Conservation (phyloP, 2,329 filamentous ascomycete genomes). For the Helotiales sp. region DNA sequence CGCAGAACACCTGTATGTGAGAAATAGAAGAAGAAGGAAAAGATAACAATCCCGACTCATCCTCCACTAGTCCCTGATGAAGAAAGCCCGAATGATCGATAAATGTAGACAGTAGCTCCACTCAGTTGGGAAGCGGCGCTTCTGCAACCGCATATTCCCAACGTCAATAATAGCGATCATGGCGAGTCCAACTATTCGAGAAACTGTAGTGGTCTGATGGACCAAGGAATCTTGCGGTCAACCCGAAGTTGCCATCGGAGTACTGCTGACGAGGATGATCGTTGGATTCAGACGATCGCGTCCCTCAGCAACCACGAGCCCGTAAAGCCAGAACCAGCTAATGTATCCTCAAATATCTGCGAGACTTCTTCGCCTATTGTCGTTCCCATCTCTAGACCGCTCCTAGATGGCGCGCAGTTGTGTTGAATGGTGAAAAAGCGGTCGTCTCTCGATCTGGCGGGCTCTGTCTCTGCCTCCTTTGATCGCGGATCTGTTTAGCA, state of each 20-base stretch:
- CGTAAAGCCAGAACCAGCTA: background rate
- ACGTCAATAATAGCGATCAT: background rate
- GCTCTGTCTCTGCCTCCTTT: background rate
- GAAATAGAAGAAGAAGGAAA: background rate
- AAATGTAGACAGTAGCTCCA: background rate
- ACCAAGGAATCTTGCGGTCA: background rate
- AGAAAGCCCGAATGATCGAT: background rate
- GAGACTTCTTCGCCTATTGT: background rate
- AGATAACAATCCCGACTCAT: background rate
- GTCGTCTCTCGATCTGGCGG: background rate
- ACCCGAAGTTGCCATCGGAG: background rate
- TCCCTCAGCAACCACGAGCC: background rate
- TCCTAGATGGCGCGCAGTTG: background rate
- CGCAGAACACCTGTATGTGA: constrained; percentile 6
- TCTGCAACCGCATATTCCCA: background rate
- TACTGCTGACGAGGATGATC: background rate
- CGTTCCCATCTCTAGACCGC: too few species aligned
- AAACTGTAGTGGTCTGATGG: background rate
- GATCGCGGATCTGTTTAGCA: background rate
- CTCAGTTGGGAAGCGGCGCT: background rate
- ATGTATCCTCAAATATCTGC: background rate
- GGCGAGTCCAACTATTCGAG: background rate
- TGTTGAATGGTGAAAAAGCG: background rate
- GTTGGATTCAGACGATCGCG: background rate
- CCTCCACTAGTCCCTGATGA: background rate